Percentiles rank a stretch among this genome's conserved stretches.
phyloP scores from a whole-genome alignment of 768 basidiomycete genomes.

The Cystoderma amianthinum region DNA sequence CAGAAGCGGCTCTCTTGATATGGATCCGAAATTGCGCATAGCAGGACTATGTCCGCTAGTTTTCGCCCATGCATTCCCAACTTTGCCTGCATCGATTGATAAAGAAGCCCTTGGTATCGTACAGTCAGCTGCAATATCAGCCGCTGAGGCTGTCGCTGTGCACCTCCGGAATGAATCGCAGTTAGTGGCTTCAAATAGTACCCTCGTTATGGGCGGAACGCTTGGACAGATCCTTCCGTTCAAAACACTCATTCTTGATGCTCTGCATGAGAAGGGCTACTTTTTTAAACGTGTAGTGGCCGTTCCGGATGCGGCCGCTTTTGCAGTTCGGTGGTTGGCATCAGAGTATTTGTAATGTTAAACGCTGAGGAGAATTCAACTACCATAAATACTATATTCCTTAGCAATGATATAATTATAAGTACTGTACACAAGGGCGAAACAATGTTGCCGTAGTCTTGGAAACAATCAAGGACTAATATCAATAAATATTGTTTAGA shows the following conservation, averaged over 20 bases:
- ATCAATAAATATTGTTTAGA: too few relatives aligned
- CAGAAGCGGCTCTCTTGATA: slow-evolving; percentile 3
- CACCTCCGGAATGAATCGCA: slow-evolving; percentile 3
- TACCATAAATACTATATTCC: too few relatives aligned
- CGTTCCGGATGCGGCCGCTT: slow-evolving; percentile 11
- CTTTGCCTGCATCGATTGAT: slow-evolving; percentile 4
- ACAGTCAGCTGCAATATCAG: slow-evolving; percentile 7
- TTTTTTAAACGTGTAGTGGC: slow-evolving; percentile 11
- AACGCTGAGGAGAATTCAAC: too few relatives aligned
- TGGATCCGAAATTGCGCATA: slow-evolving; percentile 17
- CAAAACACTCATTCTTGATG: slow-evolving; percentile 7
- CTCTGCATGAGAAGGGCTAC: slow-evolving; percentile 7
- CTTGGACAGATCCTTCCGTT: slow-evolving; percentile 13
- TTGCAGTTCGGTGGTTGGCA: not conserved
- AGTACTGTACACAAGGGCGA: too few relatives aligned
- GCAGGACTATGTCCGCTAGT: slow-evolving; percentile 14
- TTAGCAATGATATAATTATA: too few relatives aligned
- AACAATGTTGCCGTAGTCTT: too few relatives aligned
- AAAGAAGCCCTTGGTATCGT: slow-evolving; percentile 14
- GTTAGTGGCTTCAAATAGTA: slow-evolving; percentile 7
- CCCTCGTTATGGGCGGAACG: slow-evolving; percentile 16
- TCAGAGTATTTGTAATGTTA: not conserved
- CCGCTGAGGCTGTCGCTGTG: slow-evolving; percentile 8
- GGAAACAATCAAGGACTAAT: too few relatives aligned
- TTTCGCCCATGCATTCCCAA: slow-evolving; percentile 12